A percentile compares a stretch with the other conserved stretches of the same genome.
Evolutionary conservation across 1,284 basidiomycete genomes (phyloP).

Genomic region (Leccinum griseonigrum): DNA sequence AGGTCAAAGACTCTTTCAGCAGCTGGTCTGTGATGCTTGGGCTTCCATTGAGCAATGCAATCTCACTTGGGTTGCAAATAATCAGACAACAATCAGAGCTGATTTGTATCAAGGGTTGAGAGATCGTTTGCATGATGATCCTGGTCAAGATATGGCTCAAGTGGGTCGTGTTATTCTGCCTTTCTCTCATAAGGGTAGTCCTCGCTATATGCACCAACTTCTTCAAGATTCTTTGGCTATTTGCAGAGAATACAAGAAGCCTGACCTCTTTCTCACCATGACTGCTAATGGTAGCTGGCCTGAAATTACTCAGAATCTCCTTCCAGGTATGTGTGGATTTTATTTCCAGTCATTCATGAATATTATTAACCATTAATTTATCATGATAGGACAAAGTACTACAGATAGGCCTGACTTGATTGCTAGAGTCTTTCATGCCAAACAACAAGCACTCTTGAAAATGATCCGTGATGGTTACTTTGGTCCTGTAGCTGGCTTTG

Average conservation of each 20-base stretch:
- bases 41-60: conserved; percentile 34
- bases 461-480: neutral
- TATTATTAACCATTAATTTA: neutral
- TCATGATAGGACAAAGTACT: neutral
- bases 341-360: no score
- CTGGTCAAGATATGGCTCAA: conserved; percentile 1
- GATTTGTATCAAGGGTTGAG: conserved; percentile 18
- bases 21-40: conserved; percentile 39
- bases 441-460: neutral
- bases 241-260: neutral
- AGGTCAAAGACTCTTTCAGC: conserved; percentile 40
- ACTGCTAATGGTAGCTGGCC: neutral
- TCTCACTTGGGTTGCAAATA: conserved; percentile 27
- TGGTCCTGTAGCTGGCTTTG: neutral
- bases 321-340: neutral
- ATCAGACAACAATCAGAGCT: conserved; percentile 40
- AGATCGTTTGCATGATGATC: conserved; percentile 6
- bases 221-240: conserved; percentile 4
- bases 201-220: conserved; percentile 1
- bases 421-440: neutral
- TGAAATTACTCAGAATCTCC: neutral
- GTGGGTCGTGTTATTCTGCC: neutral
- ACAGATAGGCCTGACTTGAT: neutral
- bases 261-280: conserved; percentile 3
- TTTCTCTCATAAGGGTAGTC: conserved; percentile 1